Evolutionary conservation across 2,329 filamentous ascomycete species (phyloP).

Genomic region (Sarocladium strictum): DNA sequence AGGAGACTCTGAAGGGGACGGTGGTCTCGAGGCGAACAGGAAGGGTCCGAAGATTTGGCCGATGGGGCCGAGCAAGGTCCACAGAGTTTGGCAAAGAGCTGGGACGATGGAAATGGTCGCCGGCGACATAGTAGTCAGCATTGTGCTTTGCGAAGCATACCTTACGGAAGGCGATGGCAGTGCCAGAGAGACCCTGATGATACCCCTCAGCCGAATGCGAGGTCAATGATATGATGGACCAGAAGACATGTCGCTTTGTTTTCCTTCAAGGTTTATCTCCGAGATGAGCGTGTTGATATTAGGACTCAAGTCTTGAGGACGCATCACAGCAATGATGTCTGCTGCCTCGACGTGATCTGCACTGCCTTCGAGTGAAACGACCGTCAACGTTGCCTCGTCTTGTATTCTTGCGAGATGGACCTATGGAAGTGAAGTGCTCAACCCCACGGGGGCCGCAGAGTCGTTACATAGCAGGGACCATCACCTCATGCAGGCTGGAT

Average conservation of each 20-base stretch:
- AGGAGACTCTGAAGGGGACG: slow-evolving; percentile 22
- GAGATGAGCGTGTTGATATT: slow-evolving; percentile 21
- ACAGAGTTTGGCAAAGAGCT: slow-evolving; percentile 30
- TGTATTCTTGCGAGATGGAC: slow-evolving; percentile 1
- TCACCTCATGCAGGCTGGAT: background rate
- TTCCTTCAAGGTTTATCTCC: slow-evolving; percentile 24
- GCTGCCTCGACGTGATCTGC: slow-evolving; percentile 3
- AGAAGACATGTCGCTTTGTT: slow-evolving; percentile 20
- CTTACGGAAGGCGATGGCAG: slow-evolving; percentile 28
- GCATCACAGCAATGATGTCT: slow-evolving; percentile 1
- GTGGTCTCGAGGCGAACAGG: slow-evolving; percentile 17
- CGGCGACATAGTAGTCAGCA: slow-evolving; percentile 24
- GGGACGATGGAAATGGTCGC: slow-evolving; percentile 26
- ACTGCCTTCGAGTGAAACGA: background rate
- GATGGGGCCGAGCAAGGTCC: slow-evolving; percentile 30
- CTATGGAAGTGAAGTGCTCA: background rate
- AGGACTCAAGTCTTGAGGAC: slow-evolving; percentile 16
- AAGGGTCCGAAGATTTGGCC: slow-evolving; percentile 23
- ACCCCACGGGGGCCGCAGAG: background rate
- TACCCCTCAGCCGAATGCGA: slow-evolving; percentile 30
- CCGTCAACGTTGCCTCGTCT: background rate
- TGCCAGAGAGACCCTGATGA: slow-evolving; percentile 28
- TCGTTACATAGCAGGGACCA: background rate
- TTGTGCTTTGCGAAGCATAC: slow-evolving; percentile 27
- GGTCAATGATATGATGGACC: slow-evolving; percentile 23